Evolutionary conservation across 2,329 filamentous ascomycete species (phyloP).

Genomic region (Talaromyces sp.): DNA sequence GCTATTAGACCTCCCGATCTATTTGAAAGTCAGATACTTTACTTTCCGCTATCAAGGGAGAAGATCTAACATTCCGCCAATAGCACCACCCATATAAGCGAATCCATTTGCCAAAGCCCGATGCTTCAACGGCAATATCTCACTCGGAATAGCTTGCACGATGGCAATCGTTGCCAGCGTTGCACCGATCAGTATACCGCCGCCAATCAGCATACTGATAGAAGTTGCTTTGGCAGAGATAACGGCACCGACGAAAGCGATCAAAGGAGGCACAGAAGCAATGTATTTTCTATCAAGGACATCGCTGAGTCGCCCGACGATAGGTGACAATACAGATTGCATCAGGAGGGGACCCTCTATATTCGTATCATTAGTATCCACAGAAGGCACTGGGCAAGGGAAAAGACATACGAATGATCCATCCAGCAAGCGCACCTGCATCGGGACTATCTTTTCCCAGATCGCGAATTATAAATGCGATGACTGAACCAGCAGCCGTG

Average conservation of each 20-base stretch:
- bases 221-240: slow-evolving; percentile 15
- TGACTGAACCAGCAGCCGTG: slow-evolving; percentile 14
- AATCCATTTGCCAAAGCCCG: slow-evolving; percentile 16
- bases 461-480: slow-evolving; percentile 16
- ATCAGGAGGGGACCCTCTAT: slow-evolving; percentile 14
- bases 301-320: slow-evolving; percentile 14
- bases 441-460: neutral
- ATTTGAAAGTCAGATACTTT: neutral
- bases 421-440: slow-evolving; percentile 4
- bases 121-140: slow-evolving; percentile 16
- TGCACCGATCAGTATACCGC: slow-evolving; percentile 12
- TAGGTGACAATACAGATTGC: slow-evolving; percentile 13
- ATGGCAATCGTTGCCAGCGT: slow-evolving; percentile 13
- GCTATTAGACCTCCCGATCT: neutral
- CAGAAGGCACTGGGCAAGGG: neutral
- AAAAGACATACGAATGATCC: slow-evolving; percentile 13
- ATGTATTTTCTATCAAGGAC: slow-evolving; percentile 15
- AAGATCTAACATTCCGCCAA: slow-evolving; percentile 12
- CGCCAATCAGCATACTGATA: slow-evolving; percentile 15
- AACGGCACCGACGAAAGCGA: slow-evolving; percentile 12
- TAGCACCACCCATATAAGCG: slow-evolving; percentile 14
- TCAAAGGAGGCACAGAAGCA: slow-evolving; percentile 10
- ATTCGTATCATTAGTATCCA: neutral
- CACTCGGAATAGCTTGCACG: slow-evolving; percentile 15
- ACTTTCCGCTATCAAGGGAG: neutral